Conservation (phyloP, 1,139 yeast genomes). For the Kurtzmaniella quercitrusa region DNA sequence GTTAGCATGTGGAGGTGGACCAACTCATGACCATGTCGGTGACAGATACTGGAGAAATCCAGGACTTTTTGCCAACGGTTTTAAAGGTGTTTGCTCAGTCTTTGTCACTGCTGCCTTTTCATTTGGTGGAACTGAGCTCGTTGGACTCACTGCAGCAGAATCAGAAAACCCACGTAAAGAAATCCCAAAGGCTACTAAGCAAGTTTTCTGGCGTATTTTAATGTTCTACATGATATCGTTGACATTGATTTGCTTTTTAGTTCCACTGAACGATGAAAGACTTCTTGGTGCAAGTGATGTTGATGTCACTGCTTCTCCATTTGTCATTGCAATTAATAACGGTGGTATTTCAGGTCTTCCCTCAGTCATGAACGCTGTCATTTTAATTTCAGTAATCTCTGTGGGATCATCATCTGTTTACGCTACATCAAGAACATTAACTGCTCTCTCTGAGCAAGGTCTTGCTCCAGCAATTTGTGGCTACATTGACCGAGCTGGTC, state of each 20-base stretch:
- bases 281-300: slow-evolving; percentile 32
- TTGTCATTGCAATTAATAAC: slow-evolving; percentile 54
- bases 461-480: slow-evolving; percentile 31
- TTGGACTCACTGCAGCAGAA: slow-evolving; percentile 37
- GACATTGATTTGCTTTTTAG: slow-evolving; percentile 29
- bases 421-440: slow-evolving; percentile 30
- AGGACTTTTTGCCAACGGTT: slow-evolving; percentile 35
- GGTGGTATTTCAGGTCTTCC: slow-evolving; percentile 56
- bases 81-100: slow-evolving; percentile 39
- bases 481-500: slow-evolving; percentile 28
- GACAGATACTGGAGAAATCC: slow-evolving; percentile 29
- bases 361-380: slow-evolving; percentile 48
- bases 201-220: slow-evolving; percentile 33
- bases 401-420: slow-evolving; percentile 43
- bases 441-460: slow-evolving; percentile 30
- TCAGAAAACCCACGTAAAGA: slow-evolving; percentile 35
- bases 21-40: slow-evolving; percentile 20
- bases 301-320: slow-evolving; percentile 57
- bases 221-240: slow-evolving; percentile 33
- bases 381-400: slow-evolving; percentile 44
- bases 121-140: slow-evolving; percentile 38
- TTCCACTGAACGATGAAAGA: slow-evolving; percentile 24
- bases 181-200: slow-evolving; percentile 38
- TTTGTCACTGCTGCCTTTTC: slow-evolving; percentile 40
- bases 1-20: slow-evolving; percentile 31